Evolutionary conservation across 2,329 filamentous ascomycete genomes (phyloP).

Genomic region (Rachicladosporium sp.): DNA sequence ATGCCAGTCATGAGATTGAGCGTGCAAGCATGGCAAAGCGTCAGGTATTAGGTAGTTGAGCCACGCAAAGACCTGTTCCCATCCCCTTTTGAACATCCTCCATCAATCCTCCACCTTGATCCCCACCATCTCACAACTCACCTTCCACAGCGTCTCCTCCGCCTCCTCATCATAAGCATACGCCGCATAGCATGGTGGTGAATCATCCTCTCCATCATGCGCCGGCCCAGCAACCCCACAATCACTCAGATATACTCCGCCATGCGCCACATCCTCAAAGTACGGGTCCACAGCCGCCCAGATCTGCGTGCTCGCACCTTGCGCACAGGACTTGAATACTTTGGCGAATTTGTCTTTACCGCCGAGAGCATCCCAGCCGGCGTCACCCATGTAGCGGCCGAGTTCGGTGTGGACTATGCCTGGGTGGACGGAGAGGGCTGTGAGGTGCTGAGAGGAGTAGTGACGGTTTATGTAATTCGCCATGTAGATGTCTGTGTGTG

Average conservation of each 20-base stretch:
- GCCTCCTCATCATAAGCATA: slow-evolving; percentile 28
- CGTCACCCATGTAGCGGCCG: slow-evolving; percentile 6
- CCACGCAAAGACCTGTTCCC: no score
- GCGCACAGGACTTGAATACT: slow-evolving; percentile 23
- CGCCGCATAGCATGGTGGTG: slow-evolving; percentile 15
- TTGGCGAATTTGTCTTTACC: slow-evolving; percentile 9
- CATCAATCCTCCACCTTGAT: slow-evolving; percentile 5
- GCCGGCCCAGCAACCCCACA: slow-evolving; percentile 25
- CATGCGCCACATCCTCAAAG: slow-evolving; percentile 23
- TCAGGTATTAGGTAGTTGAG: no score
- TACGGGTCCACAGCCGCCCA: slow-evolving; percentile 32
- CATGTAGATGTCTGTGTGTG: slow-evolving; percentile 30
- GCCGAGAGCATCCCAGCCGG: slow-evolving; percentile 7
- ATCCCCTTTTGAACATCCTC: no score
- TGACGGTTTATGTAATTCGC: slow-evolving; percentile 40
- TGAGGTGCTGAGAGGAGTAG: slow-evolving; percentile 33
- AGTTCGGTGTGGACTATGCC: slow-evolving; percentile 28
- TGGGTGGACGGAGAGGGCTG: slow-evolving; percentile 35
- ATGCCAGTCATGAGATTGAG: no score
- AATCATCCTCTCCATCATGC: background rate
- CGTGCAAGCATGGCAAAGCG: no score
- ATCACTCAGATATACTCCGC: slow-evolving; percentile 35
- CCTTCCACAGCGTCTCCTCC: slow-evolving; percentile 31
- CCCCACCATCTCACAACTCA: slow-evolving; percentile 20
- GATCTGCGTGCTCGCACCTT: slow-evolving; percentile 39